These are phyloP conservation scores for Saccharum spontaneum DNA, from an alignment of 176 grass and related monocot species.

Conservation along the genomic window DNA sequence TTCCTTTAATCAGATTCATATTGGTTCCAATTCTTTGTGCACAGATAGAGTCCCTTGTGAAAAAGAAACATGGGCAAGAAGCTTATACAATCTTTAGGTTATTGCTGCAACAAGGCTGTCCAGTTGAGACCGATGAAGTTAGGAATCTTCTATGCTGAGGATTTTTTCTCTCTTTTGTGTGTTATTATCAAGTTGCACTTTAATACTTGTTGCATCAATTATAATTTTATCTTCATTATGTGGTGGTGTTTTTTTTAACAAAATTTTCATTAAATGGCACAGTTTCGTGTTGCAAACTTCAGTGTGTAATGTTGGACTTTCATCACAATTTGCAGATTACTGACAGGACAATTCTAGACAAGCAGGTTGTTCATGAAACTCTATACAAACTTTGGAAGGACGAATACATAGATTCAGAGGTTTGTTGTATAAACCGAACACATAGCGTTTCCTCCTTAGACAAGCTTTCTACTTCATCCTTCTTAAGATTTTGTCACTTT, in stretches of 20 bases:
- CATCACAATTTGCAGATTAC: conserved; percentile 67
- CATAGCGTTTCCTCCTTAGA: neutral
- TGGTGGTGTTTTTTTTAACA: conserved; percentile 21
- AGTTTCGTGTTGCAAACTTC: conserved; percentile 23
- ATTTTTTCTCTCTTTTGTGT: conserved; percentile 20
- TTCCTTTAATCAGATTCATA: conserved; percentile 11
- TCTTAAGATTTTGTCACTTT: neutral
- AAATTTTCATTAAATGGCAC: conserved; percentile 2
- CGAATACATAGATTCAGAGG: conserved; percentile 65
- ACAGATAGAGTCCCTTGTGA: conserved; percentile 74
- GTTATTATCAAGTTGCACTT: neutral
- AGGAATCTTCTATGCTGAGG: conserved; percentile 23
- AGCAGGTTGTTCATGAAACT: conserved; percentile 68
- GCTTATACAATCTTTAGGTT: conserved; percentile 81
- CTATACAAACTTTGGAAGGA: conserved; percentile 87
- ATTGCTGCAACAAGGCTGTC: conserved; percentile 45
- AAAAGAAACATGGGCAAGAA: conserved; percentile 73
- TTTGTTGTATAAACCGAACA: conserved; percentile 23
- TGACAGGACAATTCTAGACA: conserved; percentile 69
- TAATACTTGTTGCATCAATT: conserved; percentile 8
- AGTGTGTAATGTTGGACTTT: conserved; percentile 11
- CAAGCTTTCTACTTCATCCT: neutral
- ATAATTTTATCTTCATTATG: conserved; percentile 32
- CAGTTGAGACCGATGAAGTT: conserved; percentile 79
- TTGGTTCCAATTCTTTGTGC: conserved; percentile 29